Base-by-base conservation (phyloP, 2,329 filamentous ascomycete species). In the Malbranchea cinnamomea region DNA sequence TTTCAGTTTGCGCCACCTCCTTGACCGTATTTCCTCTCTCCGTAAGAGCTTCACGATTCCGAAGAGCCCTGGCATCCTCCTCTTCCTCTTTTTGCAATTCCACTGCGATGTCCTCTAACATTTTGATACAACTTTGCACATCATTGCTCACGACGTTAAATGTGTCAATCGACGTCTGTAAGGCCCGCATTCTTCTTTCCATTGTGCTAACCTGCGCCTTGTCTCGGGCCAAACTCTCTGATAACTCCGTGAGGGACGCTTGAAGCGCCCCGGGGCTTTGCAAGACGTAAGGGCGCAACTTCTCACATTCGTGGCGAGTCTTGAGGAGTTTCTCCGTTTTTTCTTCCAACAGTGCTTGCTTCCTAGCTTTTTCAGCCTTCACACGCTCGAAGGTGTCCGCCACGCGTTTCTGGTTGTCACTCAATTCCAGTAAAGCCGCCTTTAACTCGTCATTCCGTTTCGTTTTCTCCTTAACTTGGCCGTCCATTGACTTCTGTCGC, bases 21-120 rank as follows among this genome's bases (percentile, higher is more conserved):
- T 82, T 73, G 11, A 91, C 84, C 45, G 82, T 91, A 44, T 89
- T 91, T 27, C 79, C 79, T 34, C 83, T 71, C 50, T 94, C 85
- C 2, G 80, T 78, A 4, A 98, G 70, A 2, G 82, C 81, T 42
- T 98, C 89, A 32, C 78, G 69, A 49, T 94, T 87, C 47, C 75
- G 74, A 6, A 75, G 68, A 33, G 85, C 87, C 37, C 79, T 74
- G 6, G 74, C 68, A 42, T 81, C 72, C 53, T 93, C 85, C 35
- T 95, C 85, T 26, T 95, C 87, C 54, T 95, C 87, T 52, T 87
- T 91, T 26, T 74, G 62, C 4, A 98, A 59, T 50, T 95, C 89
- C n/a, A 63, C 60, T 3, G 78, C 68, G 12, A 94, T 80, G 43
- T 95, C 87, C 32, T 89, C 82, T 3, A 95, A 71, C 8, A 95